phyloP scores from a whole-genome alignment of 371 early-diverging fungal species.

The Syncephalis fuscata region DNA sequence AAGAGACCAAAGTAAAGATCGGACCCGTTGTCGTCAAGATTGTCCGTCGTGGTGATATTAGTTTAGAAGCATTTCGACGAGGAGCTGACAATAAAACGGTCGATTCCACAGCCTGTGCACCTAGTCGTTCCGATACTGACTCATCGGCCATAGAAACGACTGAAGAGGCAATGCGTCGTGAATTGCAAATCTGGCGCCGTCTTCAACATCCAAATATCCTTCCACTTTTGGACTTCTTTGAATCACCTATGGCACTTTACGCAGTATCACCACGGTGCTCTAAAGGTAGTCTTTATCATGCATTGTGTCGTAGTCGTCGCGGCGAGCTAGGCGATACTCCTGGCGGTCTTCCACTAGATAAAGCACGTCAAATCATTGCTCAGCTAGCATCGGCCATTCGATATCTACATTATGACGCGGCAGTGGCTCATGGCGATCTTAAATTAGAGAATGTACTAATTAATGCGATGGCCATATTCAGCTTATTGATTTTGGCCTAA shows the following conservation, averaged over 20 bases:
- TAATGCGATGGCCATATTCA: slow-evolving; percentile 31
- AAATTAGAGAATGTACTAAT: slow-evolving; percentile 86
- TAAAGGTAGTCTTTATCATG: slow-evolving; percentile 23
- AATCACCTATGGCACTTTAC: slow-evolving; percentile 36
- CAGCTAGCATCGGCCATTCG: slow-evolving; percentile 52
- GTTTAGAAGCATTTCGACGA: background rate
- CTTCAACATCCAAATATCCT: slow-evolving; percentile 53
- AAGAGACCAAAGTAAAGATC: slow-evolving; percentile 9
- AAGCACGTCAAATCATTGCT: slow-evolving; percentile 25
- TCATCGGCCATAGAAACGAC: background rate
- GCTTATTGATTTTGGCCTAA: slow-evolving; percentile 81
- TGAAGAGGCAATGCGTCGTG: slow-evolving; percentile 20
- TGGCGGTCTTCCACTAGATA: no score
- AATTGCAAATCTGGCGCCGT: slow-evolving; percentile 45
- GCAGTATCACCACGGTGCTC: slow-evolving; percentile 49
- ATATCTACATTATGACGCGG: slow-evolving; percentile 57
- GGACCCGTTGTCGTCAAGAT: slow-evolving; percentile 31
- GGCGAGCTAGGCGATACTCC: no score
- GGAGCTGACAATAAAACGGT: background rate
- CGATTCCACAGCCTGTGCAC: background rate
- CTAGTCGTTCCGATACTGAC: background rate
- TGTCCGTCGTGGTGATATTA: slow-evolving; percentile 10
- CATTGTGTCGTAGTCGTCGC: no score
- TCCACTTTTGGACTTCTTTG: slow-evolving; percentile 34
- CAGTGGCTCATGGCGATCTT: slow-evolving; percentile 76